Conservation (phyloP, 75 land plant genomes). For the Pinus albicaulis region DNA sequence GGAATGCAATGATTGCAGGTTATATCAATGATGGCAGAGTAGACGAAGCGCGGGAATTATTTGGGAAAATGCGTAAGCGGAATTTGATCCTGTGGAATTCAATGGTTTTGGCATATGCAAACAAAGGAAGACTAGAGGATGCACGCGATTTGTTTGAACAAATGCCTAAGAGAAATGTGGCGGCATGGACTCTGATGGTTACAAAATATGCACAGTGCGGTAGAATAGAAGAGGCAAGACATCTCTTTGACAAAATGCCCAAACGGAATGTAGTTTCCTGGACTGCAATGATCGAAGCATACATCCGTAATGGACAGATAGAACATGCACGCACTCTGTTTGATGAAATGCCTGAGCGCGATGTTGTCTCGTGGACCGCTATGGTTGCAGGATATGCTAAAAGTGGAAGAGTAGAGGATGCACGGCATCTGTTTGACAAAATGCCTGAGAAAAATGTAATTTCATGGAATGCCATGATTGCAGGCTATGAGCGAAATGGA, state of each 20-base stretch:
- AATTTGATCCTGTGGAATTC: conserved; percentile 15
- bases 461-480: conserved; percentile 23
- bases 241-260: conserved; percentile 1
- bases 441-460: conserved; percentile 11
- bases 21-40: conserved; percentile 6
- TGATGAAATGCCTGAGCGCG: conserved; percentile 18
- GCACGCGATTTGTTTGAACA: conserved; percentile 7
- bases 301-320: neutral
- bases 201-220: conserved; percentile 5
- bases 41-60: conserved; percentile 10
- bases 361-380: conserved; percentile 8
- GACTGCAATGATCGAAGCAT: conserved; percentile 20
- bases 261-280: conserved; percentile 10
- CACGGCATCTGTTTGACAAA: conserved; percentile 8
- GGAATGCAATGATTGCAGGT: conserved; percentile 11
- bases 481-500: conserved; percentile 15
- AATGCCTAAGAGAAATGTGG: conserved; percentile 8
- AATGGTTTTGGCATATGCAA: conserved; percentile 9
- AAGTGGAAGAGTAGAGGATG: conserved; percentile 14
- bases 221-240: conserved; percentile 11
- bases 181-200: conserved; percentile 1
- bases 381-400: conserved; percentile 13
- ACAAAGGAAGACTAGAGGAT: conserved; percentile 4
- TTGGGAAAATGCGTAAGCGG: conserved; percentile 14
- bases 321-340: conserved; percentile 19